phyloP scores from a whole-genome alignment of 805 yeast species.

The Suhomyces sp. region DNA sequence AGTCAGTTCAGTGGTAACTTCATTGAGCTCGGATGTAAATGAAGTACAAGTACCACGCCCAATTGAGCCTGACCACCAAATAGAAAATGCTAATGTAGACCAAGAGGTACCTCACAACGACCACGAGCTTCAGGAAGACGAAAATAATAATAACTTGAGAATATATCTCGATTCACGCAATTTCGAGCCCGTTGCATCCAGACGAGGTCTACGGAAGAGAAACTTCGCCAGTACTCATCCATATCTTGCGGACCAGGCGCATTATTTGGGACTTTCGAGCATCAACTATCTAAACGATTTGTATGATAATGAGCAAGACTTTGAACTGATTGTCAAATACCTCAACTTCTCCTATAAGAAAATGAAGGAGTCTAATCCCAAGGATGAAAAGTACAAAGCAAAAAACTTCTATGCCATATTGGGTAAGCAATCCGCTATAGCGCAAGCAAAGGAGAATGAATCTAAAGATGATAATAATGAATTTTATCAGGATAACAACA shows the following conservation, averaged over 20 bases:
- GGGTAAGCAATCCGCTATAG: slow-evolving; percentile 20
- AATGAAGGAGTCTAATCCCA: slow-evolving; percentile 31
- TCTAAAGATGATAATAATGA: slow-evolving; percentile 2
- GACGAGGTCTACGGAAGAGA: slow-evolving; percentile 37
- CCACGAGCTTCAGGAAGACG: slow-evolving; percentile 6
- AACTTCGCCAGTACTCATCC: slow-evolving; percentile 45
- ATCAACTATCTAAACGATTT: slow-evolving; percentile 36
- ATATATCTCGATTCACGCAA: slow-evolving; percentile 14
- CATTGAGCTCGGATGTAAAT: not conserved
- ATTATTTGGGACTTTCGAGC: slow-evolving; percentile 39
- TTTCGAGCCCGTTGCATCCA: slow-evolving; percentile 8
- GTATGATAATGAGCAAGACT: slow-evolving; percentile 32
- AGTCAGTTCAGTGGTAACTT: not conserved
- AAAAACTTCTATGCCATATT: slow-evolving; percentile 37
- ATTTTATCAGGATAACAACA: not conserved
- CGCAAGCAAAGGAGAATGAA: slow-evolving; percentile 8
- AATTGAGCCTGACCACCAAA: not conserved
- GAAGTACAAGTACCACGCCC: not conserved
- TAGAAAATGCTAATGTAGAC: not conserved
- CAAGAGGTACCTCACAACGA: not conserved
- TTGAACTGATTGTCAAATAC: slow-evolving; percentile 30
- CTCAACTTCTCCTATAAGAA: slow-evolving; percentile 34
- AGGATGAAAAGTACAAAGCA: slow-evolving; percentile 37
- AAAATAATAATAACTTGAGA: slow-evolving; percentile 10
- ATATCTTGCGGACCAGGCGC: slow-evolving; percentile 43